Percentiles rank a stretch among this genome's conserved stretches.
These are phyloP conservation scores for Aspergillus sp. DNA, from an alignment of 2,329 filamentous ascomycete genomes.

Conservation along the genomic window DNA sequence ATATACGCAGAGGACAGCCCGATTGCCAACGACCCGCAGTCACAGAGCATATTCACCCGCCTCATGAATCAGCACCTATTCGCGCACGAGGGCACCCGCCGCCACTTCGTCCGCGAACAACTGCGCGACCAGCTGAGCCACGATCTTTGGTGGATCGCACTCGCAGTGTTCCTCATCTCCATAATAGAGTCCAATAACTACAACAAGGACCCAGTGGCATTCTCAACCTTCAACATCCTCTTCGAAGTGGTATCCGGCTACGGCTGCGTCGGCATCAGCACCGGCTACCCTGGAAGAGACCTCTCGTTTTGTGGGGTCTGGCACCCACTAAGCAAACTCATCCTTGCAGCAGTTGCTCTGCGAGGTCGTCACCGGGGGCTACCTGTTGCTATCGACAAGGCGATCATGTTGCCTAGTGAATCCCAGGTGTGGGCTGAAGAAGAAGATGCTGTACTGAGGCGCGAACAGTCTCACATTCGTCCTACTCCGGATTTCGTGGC, in stretches of 20 bases:
- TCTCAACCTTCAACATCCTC: slow-evolving; percentile 63
- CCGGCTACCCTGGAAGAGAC: slow-evolving; percentile 58
- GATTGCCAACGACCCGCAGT: slow-evolving; percentile 25
- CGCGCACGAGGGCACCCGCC: slow-evolving; percentile 41
- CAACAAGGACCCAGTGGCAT: slow-evolving; percentile 55
- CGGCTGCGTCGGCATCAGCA: slow-evolving; percentile 65
- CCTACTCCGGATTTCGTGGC: not conserved
- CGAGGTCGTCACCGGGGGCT: slow-evolving; percentile 61
- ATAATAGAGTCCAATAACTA: slow-evolving; percentile 64
- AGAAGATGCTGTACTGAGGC: slow-evolving; percentile 43
- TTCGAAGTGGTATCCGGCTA: slow-evolving; percentile 57
- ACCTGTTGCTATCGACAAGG: slow-evolving; percentile 61
- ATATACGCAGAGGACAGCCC: slow-evolving; percentile 42
- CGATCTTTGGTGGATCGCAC: slow-evolving; percentile 68
- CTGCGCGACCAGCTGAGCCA: slow-evolving; percentile 68
- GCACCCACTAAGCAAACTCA: slow-evolving; percentile 61
- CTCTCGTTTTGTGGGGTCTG: slow-evolving; percentile 62
- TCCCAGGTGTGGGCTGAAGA: slow-evolving; percentile 48
- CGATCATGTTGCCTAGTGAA: slow-evolving; percentile 48
- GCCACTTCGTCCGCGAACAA: slow-evolving; percentile 60
- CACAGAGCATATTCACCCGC: slow-evolving; percentile 31
- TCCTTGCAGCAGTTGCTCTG: slow-evolving; percentile 62
- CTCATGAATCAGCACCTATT: slow-evolving; percentile 33
- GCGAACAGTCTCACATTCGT: slow-evolving; percentile 32
- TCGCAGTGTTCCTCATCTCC: slow-evolving; percentile 64